Conservation (phyloP, 345 rosid species). For the Zanthoxylum bungeanum region DNA sequence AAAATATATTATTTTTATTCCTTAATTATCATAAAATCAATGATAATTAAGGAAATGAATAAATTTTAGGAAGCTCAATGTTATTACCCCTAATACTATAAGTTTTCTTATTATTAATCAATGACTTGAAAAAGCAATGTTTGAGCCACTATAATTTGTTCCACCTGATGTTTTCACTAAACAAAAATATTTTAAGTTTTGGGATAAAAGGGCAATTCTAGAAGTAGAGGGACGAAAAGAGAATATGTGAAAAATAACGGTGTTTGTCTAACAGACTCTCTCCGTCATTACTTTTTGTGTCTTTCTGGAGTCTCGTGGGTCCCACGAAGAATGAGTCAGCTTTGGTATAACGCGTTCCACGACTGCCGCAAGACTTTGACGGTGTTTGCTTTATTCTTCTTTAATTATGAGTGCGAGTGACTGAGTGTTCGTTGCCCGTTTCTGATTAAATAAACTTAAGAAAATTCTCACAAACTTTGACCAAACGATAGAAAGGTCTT, state of each 20-base stretch:
- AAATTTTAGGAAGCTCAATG: no score
- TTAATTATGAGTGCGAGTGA: neutral
- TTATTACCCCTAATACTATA: no score
- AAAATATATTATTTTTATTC: no score
- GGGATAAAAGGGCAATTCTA: neutral
- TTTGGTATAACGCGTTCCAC: constrained; percentile 22
- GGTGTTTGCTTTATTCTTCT: neutral
- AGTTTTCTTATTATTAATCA: no score
- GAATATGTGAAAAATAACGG: neutral
- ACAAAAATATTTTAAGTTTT: neutral
- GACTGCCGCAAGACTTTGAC: constrained; percentile 18
- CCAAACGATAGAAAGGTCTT: neutral
- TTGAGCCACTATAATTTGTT: neutral
- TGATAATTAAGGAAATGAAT: no score
- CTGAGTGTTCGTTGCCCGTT: neutral
- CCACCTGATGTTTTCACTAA: neutral
- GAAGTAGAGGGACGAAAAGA: neutral
- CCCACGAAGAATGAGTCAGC: constrained; percentile 12
- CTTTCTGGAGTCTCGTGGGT: neutral
- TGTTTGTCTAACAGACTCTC: neutral
- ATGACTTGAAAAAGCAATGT: neutral
- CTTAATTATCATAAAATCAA: no score
- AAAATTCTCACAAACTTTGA: neutral
- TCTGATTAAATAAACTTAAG: neutral
- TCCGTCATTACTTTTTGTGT: neutral